Conservation (phyloP, 2,329 filamentous ascomycete genomes). For the Cytospora chrysosperma region DNA sequence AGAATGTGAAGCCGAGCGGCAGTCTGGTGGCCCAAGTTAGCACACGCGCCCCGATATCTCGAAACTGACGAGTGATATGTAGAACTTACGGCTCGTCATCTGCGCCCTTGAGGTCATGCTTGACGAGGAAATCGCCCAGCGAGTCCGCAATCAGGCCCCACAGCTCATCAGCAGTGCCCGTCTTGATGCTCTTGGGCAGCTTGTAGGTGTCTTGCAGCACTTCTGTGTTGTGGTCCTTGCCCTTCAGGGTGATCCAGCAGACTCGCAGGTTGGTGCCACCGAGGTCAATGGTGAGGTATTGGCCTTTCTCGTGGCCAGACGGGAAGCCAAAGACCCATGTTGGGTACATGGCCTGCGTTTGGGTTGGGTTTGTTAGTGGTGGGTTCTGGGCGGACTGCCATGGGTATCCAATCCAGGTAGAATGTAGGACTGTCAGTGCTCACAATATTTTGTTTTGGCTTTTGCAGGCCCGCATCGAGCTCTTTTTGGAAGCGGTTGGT, state of each 20-base stretch:
- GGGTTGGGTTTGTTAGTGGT: not conserved
- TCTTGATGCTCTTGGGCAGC: constrained; percentile 67
- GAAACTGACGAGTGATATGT: not conserved
- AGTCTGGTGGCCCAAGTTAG: constrained; percentile 47
- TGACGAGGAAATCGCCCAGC: constrained; percentile 65
- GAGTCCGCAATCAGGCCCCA: constrained; percentile 72
- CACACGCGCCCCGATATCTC: constrained; percentile 27
- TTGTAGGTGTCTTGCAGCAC: constrained; percentile 70
- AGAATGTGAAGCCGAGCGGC: constrained; percentile 71
- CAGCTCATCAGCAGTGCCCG: constrained; percentile 62
- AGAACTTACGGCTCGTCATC: constrained; percentile 45
- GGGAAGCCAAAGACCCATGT: constrained; percentile 46
- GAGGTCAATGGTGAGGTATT: constrained; percentile 35
- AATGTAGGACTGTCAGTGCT: not conserved
- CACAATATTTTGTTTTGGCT: constrained; percentile 17
- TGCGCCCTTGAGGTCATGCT: constrained; percentile 34
- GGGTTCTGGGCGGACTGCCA: not conserved
- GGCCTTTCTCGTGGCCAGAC: constrained; percentile 72
- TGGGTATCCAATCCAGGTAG: no score
- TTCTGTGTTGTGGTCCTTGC: constrained; percentile 47
- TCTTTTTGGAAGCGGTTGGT: constrained; percentile 11
- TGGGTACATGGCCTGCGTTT: constrained; percentile 17
- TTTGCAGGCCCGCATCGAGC: constrained; percentile 13
- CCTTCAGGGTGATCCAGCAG: constrained; percentile 32
- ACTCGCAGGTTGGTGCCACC: constrained; percentile 38